Evolutionary conservation across 148 eudicot species (phyloP), one percentile per base, ranked within the genome.

Genomic region (Persicaria maculosa): DNA sequence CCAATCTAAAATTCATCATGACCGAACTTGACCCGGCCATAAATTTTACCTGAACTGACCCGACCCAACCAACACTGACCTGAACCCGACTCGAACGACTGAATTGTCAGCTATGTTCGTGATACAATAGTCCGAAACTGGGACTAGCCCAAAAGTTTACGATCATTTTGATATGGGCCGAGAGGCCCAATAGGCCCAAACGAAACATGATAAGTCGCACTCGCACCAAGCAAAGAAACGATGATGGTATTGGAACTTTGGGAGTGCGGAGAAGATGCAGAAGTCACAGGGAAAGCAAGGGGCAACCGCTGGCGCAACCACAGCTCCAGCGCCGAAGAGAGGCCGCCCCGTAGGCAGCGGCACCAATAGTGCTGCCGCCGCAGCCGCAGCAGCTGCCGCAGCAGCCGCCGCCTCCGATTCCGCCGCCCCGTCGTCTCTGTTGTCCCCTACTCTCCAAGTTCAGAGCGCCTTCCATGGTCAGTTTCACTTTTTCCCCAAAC

Each of bases 271-370:
- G 4, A 55, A 77, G 76, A 93, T 90, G 97, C 96, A 90, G 78
- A 92, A 87, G 74, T 83, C 90, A 68, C 88, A 79, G 45, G 81
- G 86, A 22, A 90, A 92, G 85, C 89, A 75, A 50, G 87, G 88
- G 64, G 93, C 88, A 62, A 84, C 62, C 20, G 70, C 78, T 5
- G 90, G 87, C 5, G 84, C 81, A 53, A 74, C 81, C 64, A 74
- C 86, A 71, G 43, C 91, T 19, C 89, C 96, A 68, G 73, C 92
- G 64, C 78, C 90, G 44, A 95, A 95, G 81, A 81, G 98, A 75
- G 98, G 97, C 57, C 98, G 98, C 1, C 98, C 98, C 0, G 54
- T 90, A 77, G 97, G 97, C n/a, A 92, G 98, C 83, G 86, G 86
- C 52, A 81, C 68, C 48, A 87, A 67, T 75, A 74, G 77, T 71